Conservation (phyloP, 176 grass and related monocot species). For the Juncus effusus region DNA sequence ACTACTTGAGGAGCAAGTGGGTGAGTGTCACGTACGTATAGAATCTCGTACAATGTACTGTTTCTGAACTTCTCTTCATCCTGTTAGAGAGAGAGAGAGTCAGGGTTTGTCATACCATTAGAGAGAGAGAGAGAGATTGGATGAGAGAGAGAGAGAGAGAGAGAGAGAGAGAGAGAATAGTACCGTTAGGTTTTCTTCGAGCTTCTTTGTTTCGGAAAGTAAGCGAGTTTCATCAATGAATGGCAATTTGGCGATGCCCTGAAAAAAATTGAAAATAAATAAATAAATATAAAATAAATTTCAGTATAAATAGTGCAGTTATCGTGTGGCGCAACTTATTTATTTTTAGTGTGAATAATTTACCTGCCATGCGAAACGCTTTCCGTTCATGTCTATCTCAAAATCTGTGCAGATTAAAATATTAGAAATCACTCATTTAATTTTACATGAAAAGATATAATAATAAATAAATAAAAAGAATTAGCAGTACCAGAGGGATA, state of each 20-base stretch:
- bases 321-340: background rate
- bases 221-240: constrained; percentile 82
- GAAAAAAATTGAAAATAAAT: constrained; percentile 19
- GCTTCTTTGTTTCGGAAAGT: constrained; percentile 68
- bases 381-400: constrained; percentile 98
- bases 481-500: constrained; percentile 73
- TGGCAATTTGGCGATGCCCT: constrained; percentile 95
- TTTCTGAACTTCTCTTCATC: constrained; percentile 92
- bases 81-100: constrained; percentile 25
- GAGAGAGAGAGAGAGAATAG: constrained; percentile 29
- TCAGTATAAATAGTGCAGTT: too few species aligned
- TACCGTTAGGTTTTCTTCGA: constrained; percentile 86
- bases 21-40: constrained; percentile 74
- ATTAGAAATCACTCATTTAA: constrained; percentile 23
- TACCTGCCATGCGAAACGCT: constrained; percentile 99
- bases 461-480: constrained; percentile 22
- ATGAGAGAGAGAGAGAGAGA: constrained; percentile 31
- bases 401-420: constrained; percentile 61
- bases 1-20: constrained; percentile 54
- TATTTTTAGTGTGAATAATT: constrained; percentile 12
- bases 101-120: background rate
- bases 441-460: background rate
- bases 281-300: constrained; percentile 22
- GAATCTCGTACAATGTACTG: constrained; percentile 71
- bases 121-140: constrained; percentile 20